phyloP scores from a whole-genome alignment of 2,329 filamentous ascomycete genomes.

The Dendryphion nanum region DNA sequence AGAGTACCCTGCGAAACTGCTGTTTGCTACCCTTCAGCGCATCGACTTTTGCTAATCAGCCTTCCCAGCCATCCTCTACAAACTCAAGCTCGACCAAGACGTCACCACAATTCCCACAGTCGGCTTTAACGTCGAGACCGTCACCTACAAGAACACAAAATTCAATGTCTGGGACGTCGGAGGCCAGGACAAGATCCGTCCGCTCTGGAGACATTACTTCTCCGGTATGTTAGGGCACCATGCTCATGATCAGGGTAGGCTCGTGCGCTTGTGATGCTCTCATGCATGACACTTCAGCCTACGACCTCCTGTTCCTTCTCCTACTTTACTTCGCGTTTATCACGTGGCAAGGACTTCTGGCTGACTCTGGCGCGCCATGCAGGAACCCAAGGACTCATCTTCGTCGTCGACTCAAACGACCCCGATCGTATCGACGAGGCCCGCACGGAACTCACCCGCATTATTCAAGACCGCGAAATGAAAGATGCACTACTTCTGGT shows the following conservation, averaged over 20 bases:
- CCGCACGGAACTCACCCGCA: conserved; percentile 92
- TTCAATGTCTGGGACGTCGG: conserved; percentile 99
- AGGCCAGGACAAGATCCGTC: conserved; percentile 99
- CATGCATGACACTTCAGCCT: too few species aligned
- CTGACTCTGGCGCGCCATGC: conserved; percentile 9
- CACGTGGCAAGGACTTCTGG: too few species aligned
- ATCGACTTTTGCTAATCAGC: conserved; percentile 20
- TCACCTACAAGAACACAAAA: conserved; percentile 99
- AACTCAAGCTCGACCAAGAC: conserved; percentile 99
- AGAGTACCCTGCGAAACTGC: not conserved
- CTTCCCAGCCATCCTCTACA: conserved; percentile 81
- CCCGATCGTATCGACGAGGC: conserved; percentile 97
- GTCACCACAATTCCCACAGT: conserved; percentile 99
- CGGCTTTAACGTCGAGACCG: conserved; percentile 99
- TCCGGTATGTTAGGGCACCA: conserved; percentile 57
- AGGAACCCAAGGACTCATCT: conserved; percentile 97
- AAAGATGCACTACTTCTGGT: conserved; percentile 94
- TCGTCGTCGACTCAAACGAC: conserved; percentile 99
- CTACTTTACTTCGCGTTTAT: too few species aligned
- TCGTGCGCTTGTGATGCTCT: conserved; percentile 8
- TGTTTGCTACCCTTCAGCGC: not conserved
- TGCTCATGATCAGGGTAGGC: conserved; percentile 30
- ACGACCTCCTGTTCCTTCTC: too few species aligned
- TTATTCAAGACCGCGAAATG: conserved; percentile 98
- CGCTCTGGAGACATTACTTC: conserved; percentile 99